These are phyloP conservation scores for Saccharomycopsis capsularis DNA, from an alignment of 805 yeast genomes.

Conservation along the genomic window DNA sequence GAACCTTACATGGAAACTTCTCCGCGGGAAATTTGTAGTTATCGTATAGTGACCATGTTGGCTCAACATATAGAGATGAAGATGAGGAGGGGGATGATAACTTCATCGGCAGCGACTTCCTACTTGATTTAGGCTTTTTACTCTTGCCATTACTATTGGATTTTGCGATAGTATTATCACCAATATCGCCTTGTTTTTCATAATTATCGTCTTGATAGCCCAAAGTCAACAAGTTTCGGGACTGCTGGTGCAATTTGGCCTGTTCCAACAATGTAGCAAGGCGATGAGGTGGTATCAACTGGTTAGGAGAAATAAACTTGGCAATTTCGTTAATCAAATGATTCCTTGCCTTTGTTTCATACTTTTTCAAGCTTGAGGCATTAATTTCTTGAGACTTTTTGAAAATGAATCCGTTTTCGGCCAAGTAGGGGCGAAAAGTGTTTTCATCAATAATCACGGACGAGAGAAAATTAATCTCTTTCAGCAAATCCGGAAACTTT, in stretches of 20 bases:
- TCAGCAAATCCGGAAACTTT: constrained; percentile 23
- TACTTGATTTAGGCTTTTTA: constrained; percentile 21
- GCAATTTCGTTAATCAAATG: constrained; percentile 37
- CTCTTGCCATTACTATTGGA: background rate
- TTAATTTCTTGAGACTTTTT: background rate
- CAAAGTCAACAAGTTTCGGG: constrained; percentile 31
- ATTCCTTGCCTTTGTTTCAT: constrained; percentile 31
- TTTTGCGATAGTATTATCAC: background rate
- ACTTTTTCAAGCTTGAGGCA: background rate
- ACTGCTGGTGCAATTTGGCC: constrained; percentile 41
- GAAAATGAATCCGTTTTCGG: constrained; percentile 1
- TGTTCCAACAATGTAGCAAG: constrained; percentile 45
- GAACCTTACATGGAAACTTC: constrained; percentile 42
- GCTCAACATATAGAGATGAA: constrained; percentile 13
- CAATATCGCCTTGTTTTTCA: background rate
- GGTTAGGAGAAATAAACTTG: constrained; percentile 42
- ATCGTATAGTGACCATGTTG: constrained; percentile 30
- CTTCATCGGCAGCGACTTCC: constrained; percentile 25
- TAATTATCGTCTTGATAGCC: constrained; percentile 24
- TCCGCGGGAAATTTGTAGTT: constrained; percentile 30
- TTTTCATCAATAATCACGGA: constrained; percentile 5
- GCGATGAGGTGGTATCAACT: constrained; percentile 47
- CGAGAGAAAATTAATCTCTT: constrained; percentile 24
- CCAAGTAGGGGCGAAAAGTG: background rate
- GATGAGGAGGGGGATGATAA: too few species aligned